Evolutionary conservation across 75 land plant species (phyloP).

Genomic region (Cunninghamia lanceolata): DNA sequence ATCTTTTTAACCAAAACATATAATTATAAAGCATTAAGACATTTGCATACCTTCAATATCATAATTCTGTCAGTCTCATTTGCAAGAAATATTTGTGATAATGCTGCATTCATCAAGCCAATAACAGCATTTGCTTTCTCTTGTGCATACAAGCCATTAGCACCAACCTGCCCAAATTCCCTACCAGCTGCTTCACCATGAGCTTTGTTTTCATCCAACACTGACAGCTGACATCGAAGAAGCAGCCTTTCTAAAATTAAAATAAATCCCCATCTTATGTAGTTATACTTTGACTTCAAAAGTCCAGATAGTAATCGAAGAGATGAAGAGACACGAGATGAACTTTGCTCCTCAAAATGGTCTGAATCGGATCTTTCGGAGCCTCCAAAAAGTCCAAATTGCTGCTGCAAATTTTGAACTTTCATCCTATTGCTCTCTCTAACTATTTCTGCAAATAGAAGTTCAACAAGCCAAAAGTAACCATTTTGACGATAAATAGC

Average conservation of each 20-base stretch:
- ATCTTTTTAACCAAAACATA: background rate
- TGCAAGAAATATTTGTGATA: constrained; percentile 67
- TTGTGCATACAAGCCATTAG: constrained; percentile 25
- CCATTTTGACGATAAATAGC: constrained; percentile 78
- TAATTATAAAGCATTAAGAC: background rate
- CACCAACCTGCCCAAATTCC: constrained; percentile 16
- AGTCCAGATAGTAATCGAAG: constrained; percentile 78
- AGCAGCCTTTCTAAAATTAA: constrained; percentile 83
- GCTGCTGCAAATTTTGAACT: constrained; percentile 55
- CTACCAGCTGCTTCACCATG: constrained; percentile 22
- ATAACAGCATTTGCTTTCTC: constrained; percentile 79
- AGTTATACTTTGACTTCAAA: constrained; percentile 69
- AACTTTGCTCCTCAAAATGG: constrained; percentile 11
- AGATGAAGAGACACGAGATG: constrained; percentile 45
- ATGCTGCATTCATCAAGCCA: constrained; percentile 79
- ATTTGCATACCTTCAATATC: constrained; percentile 79
- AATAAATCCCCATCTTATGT: constrained; percentile 81
- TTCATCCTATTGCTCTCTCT: constrained; percentile 50
- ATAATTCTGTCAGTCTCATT: constrained; percentile 91
- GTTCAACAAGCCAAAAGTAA: constrained; percentile 84
- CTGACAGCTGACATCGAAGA: constrained; percentile 63
- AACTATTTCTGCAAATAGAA: constrained; percentile 73
- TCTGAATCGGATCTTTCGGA: constrained; percentile 36
- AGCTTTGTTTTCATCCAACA: constrained; percentile 52
- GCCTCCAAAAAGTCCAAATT: constrained; percentile 47